Conservation (phyloP, 371 early-diverging fungal species). For the Choanephora cucurbitarum region DNA sequence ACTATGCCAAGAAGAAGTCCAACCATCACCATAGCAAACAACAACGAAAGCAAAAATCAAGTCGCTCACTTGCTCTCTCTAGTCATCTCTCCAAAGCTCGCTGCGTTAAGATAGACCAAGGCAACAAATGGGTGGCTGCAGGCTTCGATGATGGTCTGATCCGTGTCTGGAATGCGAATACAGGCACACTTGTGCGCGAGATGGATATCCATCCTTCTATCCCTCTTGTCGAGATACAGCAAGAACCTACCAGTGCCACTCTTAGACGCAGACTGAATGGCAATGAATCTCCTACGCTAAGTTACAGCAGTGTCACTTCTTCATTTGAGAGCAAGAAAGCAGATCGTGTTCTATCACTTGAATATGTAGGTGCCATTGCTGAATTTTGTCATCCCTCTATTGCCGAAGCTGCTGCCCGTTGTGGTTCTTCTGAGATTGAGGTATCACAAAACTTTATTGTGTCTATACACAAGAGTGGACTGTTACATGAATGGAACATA, state of each 20-base stretch:
- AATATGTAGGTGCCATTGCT: conserved; percentile 19
- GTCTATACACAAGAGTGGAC: conserved; percentile 28
- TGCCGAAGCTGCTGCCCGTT: conserved; percentile 21
- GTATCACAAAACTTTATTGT: conserved; percentile 27
- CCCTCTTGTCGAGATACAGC: conserved; percentile 14
- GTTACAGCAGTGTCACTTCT: not conserved
- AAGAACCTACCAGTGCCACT: not conserved
- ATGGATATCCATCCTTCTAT: conserved; percentile 12
- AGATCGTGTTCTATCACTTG: conserved; percentile 22
- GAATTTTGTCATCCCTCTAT: conserved; percentile 22
- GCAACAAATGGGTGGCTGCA: conserved; percentile 36
- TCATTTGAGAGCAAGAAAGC: not conserved
- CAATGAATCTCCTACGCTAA: not conserved
- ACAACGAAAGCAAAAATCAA: not conserved
- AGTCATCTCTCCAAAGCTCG: conserved; percentile 16
- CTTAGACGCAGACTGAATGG: conserved; percentile 7
- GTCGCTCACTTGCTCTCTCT: conserved; percentile 1
- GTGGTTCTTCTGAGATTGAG: not conserved
- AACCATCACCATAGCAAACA: conserved; percentile 1
- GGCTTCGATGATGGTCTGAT: conserved; percentile 31
- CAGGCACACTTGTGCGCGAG: conserved; percentile 24
- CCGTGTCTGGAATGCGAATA: conserved; percentile 32
- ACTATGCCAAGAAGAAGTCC: not conserved
- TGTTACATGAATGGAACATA: conserved; percentile 36
- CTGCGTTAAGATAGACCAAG: conserved; percentile 28